Evolutionary conservation across 2,329 filamentous ascomycete genomes (phyloP), one percentile per base, ranked within the genome.

Genomic region (Eutypa lata): DNA sequence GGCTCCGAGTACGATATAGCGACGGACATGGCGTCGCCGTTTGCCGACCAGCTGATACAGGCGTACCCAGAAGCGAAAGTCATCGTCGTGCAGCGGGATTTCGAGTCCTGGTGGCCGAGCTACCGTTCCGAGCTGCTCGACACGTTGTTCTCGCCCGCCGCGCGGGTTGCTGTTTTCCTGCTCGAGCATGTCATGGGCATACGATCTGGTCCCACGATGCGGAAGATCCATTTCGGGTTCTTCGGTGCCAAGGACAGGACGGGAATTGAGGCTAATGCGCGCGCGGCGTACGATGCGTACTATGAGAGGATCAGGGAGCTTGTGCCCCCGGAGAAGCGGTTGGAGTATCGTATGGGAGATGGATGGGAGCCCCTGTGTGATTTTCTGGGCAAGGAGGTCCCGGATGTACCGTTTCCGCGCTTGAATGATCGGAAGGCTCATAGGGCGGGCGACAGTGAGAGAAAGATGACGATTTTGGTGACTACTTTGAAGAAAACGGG

Each of bases 291-390:
- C 19, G 52, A 56, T 28, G 37, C n/a, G 11, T 56, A 49, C 26
- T 60, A 35, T n/a, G 19, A 16, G 7, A 26, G 28, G 16, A 11
- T 60, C 22, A 24, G 52, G 7, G 47, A 42, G 11, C 28, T 42
- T n/a, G 53, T 60, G 2, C 53, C 56, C 13, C 50, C 52, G 2
- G 56, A 55, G 42, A 43, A 45, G 31, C 31, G 28, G 18, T 49
- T 58, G 1, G 57, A 58, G 19, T 60, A 58, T 24, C 50, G 55
- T 19, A 43, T 56, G 37, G 50, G 48, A 8, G 55, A 53, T 13
- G 56, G 57, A 3, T 60, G 56, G 54, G 57, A 50, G n/a, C 53
- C 56, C 1, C 49, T 60, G 2, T 58, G 56, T 26, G 47, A 26
- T 24, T 60, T 60, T 38, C 53, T 60, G 2, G 55, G 53, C 10